Base-by-base conservation (phyloP, 2,329 filamentous ascomycete species). In the Beauveria rudraprayagi region DNA sequence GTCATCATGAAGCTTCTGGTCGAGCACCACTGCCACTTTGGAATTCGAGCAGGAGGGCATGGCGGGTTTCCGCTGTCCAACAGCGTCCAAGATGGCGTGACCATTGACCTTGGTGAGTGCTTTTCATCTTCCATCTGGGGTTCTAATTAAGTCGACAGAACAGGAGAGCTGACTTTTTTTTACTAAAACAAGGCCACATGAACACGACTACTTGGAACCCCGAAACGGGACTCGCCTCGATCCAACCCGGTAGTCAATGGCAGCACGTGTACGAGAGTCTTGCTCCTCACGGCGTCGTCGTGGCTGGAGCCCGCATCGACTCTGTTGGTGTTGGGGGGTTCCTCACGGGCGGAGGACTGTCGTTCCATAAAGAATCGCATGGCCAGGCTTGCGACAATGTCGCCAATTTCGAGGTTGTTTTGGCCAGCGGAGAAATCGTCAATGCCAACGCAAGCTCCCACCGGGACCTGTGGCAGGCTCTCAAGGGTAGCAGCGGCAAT, bases 311-410 rank as follows among this genome's bases (percentile, higher is more conserved):
- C 1, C 70, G 73, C 5, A 71, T 70, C 6, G 72, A 72, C 28
- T 70, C 69, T 8, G 71, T 76, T n/a, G 73, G 73, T 5, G 66
- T 70, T 5, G 72, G 71, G 10, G 73, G 73, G 3, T 73, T 73
- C 24, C 59, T 72, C 2, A 67, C 69, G 0, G 73, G 73, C 0
- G 75, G 75, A 26, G 74, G 74, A 24, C 71, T 72, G 60, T 74
- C 72, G 1, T 76, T 72, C 60, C 69, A 74, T 54, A 71, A 69
- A 5, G 71, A 65, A 2, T 60, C 16, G 3, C 46, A 72, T 53
- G 77, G 77, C 1, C 73, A 75, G 58, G 72, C 71, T 7, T 77
- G 74, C 58, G 78, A 79, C 56, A 76, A 71, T 44, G 71, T 79
- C 3, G 64, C 67, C 30, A 76, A 73, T 50, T 78, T 71, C 54